A percentile compares a stretch with the other conserved stretches of the same genome.
These are phyloP conservation scores for Cryphonectria nitschkei DNA, from an alignment of 2,329 filamentous ascomycete genomes.

Conservation along the genomic window DNA sequence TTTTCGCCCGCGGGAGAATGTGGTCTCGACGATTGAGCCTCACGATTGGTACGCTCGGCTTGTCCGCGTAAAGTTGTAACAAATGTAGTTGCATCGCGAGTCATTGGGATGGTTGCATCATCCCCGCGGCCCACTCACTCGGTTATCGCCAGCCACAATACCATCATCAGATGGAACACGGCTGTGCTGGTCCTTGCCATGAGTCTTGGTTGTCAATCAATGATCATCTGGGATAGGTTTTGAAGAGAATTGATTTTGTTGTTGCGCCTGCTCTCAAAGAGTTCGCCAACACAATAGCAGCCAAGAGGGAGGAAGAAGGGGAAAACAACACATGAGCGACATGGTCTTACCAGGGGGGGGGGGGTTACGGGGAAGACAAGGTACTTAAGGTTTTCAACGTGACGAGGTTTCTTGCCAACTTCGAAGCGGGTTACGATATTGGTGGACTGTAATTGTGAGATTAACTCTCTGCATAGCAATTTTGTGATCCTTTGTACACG, in stretches of 20 bases:
- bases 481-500: neutral
- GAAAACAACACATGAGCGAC: neutral
- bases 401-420: neutral
- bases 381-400: neutral
- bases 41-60: neutral
- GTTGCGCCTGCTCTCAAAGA: neutral
- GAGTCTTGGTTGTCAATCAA: no score
- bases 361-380: neutral
- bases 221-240: neutral
- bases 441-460: neutral
- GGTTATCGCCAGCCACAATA: neutral
- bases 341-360: no score
- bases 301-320: neutral
- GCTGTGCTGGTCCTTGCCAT: neutral
- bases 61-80: neutral
- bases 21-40: neutral
- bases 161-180: neutral
- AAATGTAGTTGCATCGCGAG: constrained; percentile 1
- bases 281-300: neutral
- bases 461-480: neutral
- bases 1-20: neutral
- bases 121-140: constrained; percentile 8
- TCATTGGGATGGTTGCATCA: neutral
- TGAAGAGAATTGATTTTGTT: neutral
- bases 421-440: neutral